Evolutionary conservation across 768 basidiomycete genomes (phyloP), one percentile per base, ranked within the genome.

Genomic region (Amanita phalloides): DNA sequence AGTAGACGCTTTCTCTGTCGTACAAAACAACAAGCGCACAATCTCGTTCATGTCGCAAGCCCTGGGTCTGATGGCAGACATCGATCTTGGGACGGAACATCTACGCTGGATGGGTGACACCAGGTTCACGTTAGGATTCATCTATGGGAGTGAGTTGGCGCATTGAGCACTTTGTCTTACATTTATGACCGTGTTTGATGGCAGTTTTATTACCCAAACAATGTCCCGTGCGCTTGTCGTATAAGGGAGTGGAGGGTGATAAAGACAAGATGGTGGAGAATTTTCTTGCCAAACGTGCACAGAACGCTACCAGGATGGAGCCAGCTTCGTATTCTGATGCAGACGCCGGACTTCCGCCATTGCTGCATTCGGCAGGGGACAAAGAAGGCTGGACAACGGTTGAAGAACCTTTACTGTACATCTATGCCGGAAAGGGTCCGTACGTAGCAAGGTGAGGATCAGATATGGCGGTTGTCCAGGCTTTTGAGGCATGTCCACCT

Each of bases 11-110:
- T 86, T 84, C 60, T 86, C 89, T 0, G 61, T 94, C n/a, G 78
- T 73, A 0, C 90, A 92, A 60, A 71, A 72, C 8, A 76, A 72
- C 45, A 82, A 76, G 56, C 72, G 76, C 6, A 72, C 71, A 2
- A 72, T 87, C 60, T 89, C 87, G 11, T 93, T 89, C 71, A 82
- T 93, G 80, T 81, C 86, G 0, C 89, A 91, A 67, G 76, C 83
- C 2, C 61, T 89, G 20, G 91, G 91, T 2, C 71, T 94, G 30
- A 86, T 91, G 80, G 89, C 91, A 2, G 89, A 93, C 55, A 54
- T 90, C 37, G 90, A 92, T 66, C 66, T 88, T 42, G 85, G 85
- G 51, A 94, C 91, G 1, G 90, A 93, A 54, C 69, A 88, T 58
- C 65, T 93, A 38, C 78, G 90, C 7, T 92, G 86, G 84, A 83